These are phyloP conservation scores for Tillandsia leiboldiana DNA, from an alignment of 176 grass and related monocot species.

Conservation along the genomic window DNA sequence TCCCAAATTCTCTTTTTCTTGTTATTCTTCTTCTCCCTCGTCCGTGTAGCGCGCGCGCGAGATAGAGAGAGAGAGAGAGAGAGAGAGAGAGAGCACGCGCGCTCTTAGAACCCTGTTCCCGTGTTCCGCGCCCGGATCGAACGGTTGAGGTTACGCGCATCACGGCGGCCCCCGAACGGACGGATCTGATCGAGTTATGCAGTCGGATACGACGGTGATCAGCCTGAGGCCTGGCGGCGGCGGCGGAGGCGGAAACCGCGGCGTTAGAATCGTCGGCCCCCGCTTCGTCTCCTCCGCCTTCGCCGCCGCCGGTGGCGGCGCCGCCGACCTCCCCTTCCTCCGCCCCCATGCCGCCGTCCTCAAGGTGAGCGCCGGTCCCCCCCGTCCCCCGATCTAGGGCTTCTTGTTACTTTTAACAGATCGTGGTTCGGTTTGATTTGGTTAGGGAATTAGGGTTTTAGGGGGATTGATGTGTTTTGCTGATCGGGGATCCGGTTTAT, in stretches of 20 bases:
- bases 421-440: constrained; percentile 8
- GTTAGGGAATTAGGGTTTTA: neutral
- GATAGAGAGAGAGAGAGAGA: neutral
- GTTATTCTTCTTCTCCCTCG: neutral
- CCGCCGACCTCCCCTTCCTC: constrained; percentile 22
- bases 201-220: constrained; percentile 82
- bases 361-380: constrained; percentile 39
- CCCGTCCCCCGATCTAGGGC: constrained; percentile 28
- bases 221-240: constrained; percentile 96
- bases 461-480: neutral
- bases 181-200: constrained; percentile 37
- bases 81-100: neutral
- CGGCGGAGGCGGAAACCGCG: constrained; percentile 29
- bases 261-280: constrained; percentile 37
- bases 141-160: neutral
- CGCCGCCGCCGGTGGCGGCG: constrained; percentile 22
- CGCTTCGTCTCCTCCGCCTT: constrained; percentile 40
- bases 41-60: neutral
- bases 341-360: constrained; percentile 26
- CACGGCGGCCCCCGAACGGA: neutral
- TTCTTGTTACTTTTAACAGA: neutral
- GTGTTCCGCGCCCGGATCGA: neutral
- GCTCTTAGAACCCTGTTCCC: no score
- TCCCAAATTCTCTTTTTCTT: neutral
- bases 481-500: neutral